Percentiles rank a stretch among this genome's conserved stretches.
phyloP scores from a whole-genome alignment of 192 early-diverging fungal genomes.

The Coemansia sp. region DNA sequence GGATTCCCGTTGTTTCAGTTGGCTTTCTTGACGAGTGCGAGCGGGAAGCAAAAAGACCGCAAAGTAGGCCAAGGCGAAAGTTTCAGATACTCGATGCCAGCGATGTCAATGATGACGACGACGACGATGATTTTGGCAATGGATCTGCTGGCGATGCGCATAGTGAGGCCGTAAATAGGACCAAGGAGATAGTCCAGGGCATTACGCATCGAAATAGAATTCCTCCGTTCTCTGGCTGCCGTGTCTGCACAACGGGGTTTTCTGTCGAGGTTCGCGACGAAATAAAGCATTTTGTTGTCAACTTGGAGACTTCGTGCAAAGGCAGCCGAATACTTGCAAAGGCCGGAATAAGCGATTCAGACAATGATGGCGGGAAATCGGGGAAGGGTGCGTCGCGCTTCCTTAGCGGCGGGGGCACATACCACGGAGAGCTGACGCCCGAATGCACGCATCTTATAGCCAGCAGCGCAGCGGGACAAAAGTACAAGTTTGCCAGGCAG shows the following conservation, averaged over 20 bases:
- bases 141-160: background rate
- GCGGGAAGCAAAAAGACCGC: constrained; percentile 14
- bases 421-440: constrained; percentile 30
- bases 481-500: constrained; percentile 45
- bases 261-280: constrained; percentile 28
- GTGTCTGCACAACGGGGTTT: constrained; percentile 45
- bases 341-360: background rate
- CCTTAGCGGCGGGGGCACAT: constrained; percentile 44
- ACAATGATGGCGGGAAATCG: background rate
- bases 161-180: background rate
- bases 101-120: background rate
- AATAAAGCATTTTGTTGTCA: constrained; percentile 23
- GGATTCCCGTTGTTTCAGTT: constrained; percentile 41
- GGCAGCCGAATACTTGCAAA: background rate
- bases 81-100: constrained; percentile 1
- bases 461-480: constrained; percentile 23
- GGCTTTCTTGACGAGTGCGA: constrained; percentile 47
- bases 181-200: background rate
- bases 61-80: background rate
- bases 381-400: background rate
- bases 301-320: background rate
- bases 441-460: constrained; percentile 51
- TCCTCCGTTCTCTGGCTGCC: constrained; percentile 43
- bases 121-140: background rate
- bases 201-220: constrained; percentile 30